phyloP scores from a whole-genome alignment of 345 rosid genomes.

The Lumnitzera littorea region DNA sequence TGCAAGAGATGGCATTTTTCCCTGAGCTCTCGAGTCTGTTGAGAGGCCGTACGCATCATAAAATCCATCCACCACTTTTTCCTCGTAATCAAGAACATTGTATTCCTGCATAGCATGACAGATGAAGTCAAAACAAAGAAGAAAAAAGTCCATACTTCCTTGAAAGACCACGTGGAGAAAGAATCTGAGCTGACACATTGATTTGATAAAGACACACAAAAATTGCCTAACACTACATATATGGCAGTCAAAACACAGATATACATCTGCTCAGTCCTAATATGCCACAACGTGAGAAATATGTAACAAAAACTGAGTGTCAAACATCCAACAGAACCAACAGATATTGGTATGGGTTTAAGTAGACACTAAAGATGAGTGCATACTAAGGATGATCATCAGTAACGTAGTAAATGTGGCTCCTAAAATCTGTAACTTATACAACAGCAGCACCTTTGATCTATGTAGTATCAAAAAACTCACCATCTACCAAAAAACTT shows the following conservation, averaged over 20 bases:
- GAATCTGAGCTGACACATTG: no score
- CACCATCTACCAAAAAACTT: no score
- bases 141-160: constrained; percentile 4
- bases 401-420: no score
- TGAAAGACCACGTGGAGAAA: background rate
- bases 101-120: constrained; percentile 54
- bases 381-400: no score
- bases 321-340: background rate
- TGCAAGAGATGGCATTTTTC: constrained; percentile 81
- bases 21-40: constrained; percentile 42
- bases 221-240: background rate
- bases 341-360: background rate
- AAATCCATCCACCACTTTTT: constrained; percentile 91
- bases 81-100: constrained; percentile 88
- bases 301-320: background rate
- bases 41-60: constrained; percentile 75
- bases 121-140: constrained; percentile 10
- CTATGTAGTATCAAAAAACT: no score
- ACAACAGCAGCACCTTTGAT: no score
- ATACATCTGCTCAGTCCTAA: background rate
- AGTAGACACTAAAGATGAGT: background rate
- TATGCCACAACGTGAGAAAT: background rate
- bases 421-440: no score
- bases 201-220: background rate
- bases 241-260: background rate